Evolutionary conservation across 192 early-diverging fungal genomes (phyloP).

Genomic region (Backusella sp.): DNA sequence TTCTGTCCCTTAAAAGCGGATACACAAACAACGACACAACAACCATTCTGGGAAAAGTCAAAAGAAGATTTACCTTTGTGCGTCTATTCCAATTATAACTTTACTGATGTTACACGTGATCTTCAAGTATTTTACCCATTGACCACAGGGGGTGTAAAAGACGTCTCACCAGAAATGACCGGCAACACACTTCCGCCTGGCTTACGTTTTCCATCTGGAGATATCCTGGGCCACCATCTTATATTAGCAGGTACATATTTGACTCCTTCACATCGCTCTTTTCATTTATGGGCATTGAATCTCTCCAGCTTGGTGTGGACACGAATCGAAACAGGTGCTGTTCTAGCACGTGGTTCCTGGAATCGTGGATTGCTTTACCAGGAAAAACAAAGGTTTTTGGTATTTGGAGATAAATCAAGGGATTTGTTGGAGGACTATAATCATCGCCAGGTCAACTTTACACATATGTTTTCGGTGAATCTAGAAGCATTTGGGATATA

Average conservation of each 20-base stretch:
- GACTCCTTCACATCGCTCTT: conserved; percentile 55
- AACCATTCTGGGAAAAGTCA: conserved; percentile 35
- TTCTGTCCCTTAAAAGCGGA: conserved; percentile 42
- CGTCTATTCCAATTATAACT: conserved; percentile 80
- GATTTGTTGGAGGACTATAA: conserved; percentile 73
- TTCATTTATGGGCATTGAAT: conserved; percentile 71
- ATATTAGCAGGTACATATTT: conserved; percentile 71
- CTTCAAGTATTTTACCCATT: conserved; percentile 58
- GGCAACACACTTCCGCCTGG: conserved; percentile 64
- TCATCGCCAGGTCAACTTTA: conserved; percentile 74
- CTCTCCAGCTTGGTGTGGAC: conserved; percentile 58
- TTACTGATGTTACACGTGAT: conserved; percentile 70
- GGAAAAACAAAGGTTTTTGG: conserved; percentile 57
- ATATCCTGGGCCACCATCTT: conserved; percentile 63
- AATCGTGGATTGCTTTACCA: conserved; percentile 69
- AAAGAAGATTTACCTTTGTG: conserved; percentile 47
- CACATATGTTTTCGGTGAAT: conserved; percentile 66
- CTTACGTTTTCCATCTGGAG: conserved; percentile 70
- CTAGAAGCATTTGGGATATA: conserved; percentile 71
- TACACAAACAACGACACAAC: conserved; percentile 13
- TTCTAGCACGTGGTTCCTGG: conserved; percentile 71
- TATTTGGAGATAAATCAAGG: conserved; percentile 68
- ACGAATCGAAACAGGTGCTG: conserved; percentile 61
- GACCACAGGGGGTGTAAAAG: conserved; percentile 49
- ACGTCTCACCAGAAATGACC: conserved; percentile 64